phyloP scores from a whole-genome alignment of 768 basidiomycete species.

The Panaeolus cyanescens region DNA sequence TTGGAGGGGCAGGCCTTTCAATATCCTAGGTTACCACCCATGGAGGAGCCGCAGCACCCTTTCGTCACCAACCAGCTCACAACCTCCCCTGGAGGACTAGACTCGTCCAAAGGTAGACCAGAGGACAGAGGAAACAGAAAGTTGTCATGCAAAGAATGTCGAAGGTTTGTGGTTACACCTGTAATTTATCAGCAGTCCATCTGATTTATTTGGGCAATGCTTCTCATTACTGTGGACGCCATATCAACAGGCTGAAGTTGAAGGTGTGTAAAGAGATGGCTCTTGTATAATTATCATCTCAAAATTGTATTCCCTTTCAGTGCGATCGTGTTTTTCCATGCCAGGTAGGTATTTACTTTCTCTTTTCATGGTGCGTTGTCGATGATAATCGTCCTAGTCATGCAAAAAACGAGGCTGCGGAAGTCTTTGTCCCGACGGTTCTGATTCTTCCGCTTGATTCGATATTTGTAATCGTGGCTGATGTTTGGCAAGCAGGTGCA shows the following conservation, averaged over 20 bases:
- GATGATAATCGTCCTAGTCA: constrained; percentile 38
- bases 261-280: constrained; percentile 33
- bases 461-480: constrained; percentile 9
- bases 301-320: constrained; percentile 25
- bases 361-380: not conserved
- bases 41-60: not conserved
- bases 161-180: constrained; percentile 34
- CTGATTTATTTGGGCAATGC: not conserved
- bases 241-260: constrained; percentile 42
- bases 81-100: constrained; percentile 1
- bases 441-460: constrained; percentile 9
- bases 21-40: not conserved
- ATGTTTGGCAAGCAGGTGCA: constrained; percentile 39
- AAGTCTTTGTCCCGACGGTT: constrained; percentile 62
- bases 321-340: constrained; percentile 70
- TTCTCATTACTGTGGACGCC: not conserved
- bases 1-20: not conserved
- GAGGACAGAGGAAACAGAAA: constrained; percentile 47
- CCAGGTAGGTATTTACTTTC: constrained; percentile 36
- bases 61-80: not conserved
- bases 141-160: constrained; percentile 54
- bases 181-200: not conserved
- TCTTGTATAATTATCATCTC: constrained; percentile 1
- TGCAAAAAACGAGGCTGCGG: constrained; percentile 69
- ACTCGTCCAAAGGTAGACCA: constrained; percentile 12